Conservation (phyloP, 441 rosid species). For the Isatis lusitanica region DNA sequence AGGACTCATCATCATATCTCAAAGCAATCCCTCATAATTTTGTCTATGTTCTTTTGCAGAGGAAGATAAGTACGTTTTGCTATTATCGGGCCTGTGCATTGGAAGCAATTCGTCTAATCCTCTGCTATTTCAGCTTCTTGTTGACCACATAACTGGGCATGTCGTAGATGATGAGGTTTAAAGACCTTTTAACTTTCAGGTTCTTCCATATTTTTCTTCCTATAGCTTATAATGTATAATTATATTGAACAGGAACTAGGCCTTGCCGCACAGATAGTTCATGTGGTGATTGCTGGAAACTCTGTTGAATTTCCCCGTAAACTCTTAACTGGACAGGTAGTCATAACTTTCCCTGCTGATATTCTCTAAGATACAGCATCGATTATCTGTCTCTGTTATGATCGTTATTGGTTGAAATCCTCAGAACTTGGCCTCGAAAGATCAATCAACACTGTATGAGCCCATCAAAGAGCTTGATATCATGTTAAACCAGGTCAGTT, state of each 20-base stretch:
- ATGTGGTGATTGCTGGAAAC: slow-evolving; percentile 89
- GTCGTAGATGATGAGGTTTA: slow-evolving; percentile 84
- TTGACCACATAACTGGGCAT: slow-evolving; percentile 94
- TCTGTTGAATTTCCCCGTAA: slow-evolving; percentile 75
- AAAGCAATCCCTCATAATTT: slow-evolving; percentile 26
- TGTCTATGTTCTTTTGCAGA: slow-evolving; percentile 44
- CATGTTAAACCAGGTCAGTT: slow-evolving; percentile 74
- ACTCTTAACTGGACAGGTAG: slow-evolving; percentile 79
- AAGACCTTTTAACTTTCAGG: background rate
- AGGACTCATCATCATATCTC: slow-evolving; percentile 3
- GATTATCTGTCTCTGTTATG: background rate
- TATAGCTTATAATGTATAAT: slow-evolving; percentile 23
- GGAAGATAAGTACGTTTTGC: slow-evolving; percentile 82
- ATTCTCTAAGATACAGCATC: background rate
- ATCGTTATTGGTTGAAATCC: slow-evolving; percentile 30
- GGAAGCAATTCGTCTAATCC: slow-evolving; percentile 78
- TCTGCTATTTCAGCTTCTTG: slow-evolving; percentile 87
- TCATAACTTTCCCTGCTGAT: background rate
- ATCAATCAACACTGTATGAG: slow-evolving; percentile 72
- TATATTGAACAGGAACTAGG: slow-evolving; percentile 59
- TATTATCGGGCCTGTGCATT: slow-evolving; percentile 76
- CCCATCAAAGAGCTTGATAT: slow-evolving; percentile 89
- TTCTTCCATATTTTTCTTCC: slow-evolving; percentile 18
- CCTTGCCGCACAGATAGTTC: slow-evolving; percentile 80
- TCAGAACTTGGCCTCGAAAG: slow-evolving; percentile 82